These are phyloP conservation scores for Diplotaxis tenuifolia DNA, from an alignment of 345 rosid species.

Conservation along the genomic window DNA sequence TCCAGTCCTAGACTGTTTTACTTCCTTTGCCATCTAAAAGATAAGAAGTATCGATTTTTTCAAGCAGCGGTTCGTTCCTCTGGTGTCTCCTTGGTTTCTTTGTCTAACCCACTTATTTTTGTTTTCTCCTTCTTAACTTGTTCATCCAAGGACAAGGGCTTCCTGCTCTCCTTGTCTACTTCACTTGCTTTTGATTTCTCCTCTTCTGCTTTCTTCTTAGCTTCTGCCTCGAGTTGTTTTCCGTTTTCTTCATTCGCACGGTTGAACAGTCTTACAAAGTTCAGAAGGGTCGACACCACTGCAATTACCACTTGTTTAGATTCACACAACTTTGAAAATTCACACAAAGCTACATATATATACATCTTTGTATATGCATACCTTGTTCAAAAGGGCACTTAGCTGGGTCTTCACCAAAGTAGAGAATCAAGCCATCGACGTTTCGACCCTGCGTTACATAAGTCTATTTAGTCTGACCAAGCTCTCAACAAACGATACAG, in stretches of 20 bases:
- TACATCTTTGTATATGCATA: constrained; percentile 18
- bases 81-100: constrained; percentile 10
- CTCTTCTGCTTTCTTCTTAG: constrained; percentile 54
- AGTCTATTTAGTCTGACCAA: background rate
- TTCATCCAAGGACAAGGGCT: constrained; percentile 22
- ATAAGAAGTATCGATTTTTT: background rate
- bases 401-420: constrained; percentile 96
- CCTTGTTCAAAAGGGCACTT: constrained; percentile 94
- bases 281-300: constrained; percentile 72
- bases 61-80: constrained; percentile 2
- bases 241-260: constrained; percentile 75
- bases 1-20: background rate
- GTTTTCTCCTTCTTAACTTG: constrained; percentile 14
- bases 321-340: constrained; percentile 1
- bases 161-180: constrained; percentile 30
- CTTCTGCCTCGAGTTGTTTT: constrained; percentile 71
- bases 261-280: constrained; percentile 76
- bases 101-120: constrained; percentile 20
- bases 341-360: background rate
- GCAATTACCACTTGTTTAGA: constrained; percentile 30
- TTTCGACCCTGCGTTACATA: constrained; percentile 64
- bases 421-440: constrained; percentile 81
- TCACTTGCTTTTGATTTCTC: constrained; percentile 44
- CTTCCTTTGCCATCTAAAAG: background rate
- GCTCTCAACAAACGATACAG: background rate